phyloP scores from a whole-genome alignment of 2,329 filamentous ascomycete species.

The Cladosporium sp. region DNA sequence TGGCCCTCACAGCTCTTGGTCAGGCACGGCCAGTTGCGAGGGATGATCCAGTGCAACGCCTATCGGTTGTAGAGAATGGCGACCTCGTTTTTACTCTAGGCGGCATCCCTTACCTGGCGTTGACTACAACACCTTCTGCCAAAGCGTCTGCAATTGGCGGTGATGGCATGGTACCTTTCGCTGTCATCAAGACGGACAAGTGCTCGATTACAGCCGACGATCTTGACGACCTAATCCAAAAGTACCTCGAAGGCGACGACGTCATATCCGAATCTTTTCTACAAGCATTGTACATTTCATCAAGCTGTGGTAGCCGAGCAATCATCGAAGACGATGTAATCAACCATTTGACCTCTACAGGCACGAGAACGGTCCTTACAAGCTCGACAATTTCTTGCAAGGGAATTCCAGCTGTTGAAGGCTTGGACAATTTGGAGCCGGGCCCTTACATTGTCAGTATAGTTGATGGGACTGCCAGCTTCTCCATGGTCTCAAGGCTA shows the following conservation, averaged over 20 bases:
- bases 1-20: not conserved
- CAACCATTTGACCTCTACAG: not conserved
- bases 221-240: not conserved
- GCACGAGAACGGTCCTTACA: not conserved
- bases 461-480: constrained; percentile 13
- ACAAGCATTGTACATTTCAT: constrained; percentile 21
- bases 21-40: not conserved
- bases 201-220: not conserved
- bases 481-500: constrained; percentile 28
- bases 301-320: constrained; percentile 26
- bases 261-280: constrained; percentile 36
- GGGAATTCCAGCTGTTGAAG: not conserved
- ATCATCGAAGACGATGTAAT: constrained; percentile 22
- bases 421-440: constrained; percentile 19
- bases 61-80: not conserved
- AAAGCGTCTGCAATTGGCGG: not conserved
- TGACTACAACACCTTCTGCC: not conserved
- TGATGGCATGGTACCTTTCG: not conserved
- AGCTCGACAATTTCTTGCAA: not conserved
- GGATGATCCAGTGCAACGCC: not conserved
- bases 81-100: not conserved
- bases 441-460: constrained; percentile 27
- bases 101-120: not conserved
- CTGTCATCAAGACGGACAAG: not conserved
- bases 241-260: constrained; percentile 34